Evolutionary conservation across 345 rosid genomes (phyloP).

Genomic region (Eucalyptus shirleyi): DNA sequence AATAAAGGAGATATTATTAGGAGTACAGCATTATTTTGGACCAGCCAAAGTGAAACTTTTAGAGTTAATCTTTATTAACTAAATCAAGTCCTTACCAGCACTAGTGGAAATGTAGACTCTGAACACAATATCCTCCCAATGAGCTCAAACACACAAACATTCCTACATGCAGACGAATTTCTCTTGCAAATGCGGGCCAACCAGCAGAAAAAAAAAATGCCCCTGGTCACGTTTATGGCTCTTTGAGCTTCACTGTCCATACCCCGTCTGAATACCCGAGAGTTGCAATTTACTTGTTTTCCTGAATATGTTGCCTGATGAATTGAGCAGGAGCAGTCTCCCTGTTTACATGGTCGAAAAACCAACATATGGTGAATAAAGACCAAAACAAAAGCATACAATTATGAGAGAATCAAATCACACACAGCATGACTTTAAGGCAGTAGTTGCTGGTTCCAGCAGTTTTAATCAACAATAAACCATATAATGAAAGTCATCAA

Average conservation of each 20-base stretch:
- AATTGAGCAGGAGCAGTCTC: background rate
- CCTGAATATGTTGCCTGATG: background rate
- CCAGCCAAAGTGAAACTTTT: background rate
- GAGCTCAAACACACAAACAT: background rate
- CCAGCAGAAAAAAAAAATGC: too few species aligned
- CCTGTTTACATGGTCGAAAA: background rate
- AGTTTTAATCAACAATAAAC: too few species aligned
- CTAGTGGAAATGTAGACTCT: background rate
- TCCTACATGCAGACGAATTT: background rate
- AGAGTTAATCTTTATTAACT: rapidly evolving
- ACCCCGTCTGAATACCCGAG: background rate
- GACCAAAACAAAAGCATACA: too few species aligned
- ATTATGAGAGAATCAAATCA: too few species aligned
- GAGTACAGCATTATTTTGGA: background rate
- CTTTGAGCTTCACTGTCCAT: background rate
- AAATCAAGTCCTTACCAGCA: background rate
- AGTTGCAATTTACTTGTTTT: background rate
- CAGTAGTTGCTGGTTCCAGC: too few species aligned
- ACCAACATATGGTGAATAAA: too few species aligned
- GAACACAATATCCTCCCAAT: background rate
- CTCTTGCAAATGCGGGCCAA: background rate
- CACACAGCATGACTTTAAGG: too few species aligned
- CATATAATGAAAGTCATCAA: too few species aligned
- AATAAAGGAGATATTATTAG: too few species aligned
- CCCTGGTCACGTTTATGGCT: background rate